Evolutionary conservation across 306 rosid species (phyloP), one percentile per base, ranked within the genome.

Genomic region (Canavalia ensiformis): DNA sequence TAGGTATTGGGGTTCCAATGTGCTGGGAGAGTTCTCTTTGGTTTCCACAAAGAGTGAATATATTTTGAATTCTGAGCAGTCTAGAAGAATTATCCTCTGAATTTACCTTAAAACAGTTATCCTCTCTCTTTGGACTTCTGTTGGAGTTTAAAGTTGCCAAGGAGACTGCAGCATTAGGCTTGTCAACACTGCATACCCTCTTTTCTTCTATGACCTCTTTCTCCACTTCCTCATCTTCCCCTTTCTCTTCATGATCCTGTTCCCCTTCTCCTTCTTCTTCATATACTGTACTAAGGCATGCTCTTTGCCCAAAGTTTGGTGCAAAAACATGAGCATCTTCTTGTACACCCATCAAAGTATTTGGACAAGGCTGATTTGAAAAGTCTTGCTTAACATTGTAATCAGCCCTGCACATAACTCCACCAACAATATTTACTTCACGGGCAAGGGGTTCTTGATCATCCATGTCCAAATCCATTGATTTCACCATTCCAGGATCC

Each of bases 391-490:
- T 78, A 59, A 74, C 74, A 33, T 35, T 88, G 75, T 71, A 73
- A 46, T 67, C 82, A 52, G 82, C 70, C 79, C 62, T 86, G 82
- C 85, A 79, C 83, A 80, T 50, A 30, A 59, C 76, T 29, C 83
- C 92, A 8, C 93, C 93, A 8, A 87, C 77, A 47, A 83, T 74
- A 71, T 80, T 90, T 44, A 91, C 85, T 80, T 90, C 96, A 1
- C 81, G 76, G 51, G 77, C 85, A 67, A 72, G 82, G 0, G 95
- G 93, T 84, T 93, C 97, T 83, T 85, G 96, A 80, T 96, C 99
- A 76, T 96, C 99, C 97, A 90, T 86, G 90, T 94, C 99, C 84
- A 96, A 85, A 76, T 96, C 99, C 98, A 94, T 92, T 6, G 98
- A 94, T 86, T 94, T 92, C 51, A 94, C 97, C 97, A 91, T 96